Base-by-base conservation (phyloP, 148 eudicot genomes). In the Salicornia ramosissima region DNA sequence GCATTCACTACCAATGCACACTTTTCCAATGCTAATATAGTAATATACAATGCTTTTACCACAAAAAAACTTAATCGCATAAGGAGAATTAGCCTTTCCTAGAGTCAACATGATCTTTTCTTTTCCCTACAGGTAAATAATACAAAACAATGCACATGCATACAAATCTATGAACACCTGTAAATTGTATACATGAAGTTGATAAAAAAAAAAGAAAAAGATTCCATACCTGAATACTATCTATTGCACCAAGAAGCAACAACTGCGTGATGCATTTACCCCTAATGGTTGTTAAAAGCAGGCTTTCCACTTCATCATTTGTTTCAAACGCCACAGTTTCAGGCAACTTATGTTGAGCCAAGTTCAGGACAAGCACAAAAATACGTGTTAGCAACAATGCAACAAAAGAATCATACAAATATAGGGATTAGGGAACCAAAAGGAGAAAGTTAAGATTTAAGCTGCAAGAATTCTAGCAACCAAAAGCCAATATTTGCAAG, bases 261-360 rank as follows among this genome's bases (percentile, higher is more conserved):
- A 94, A 69, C 61, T 94, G 99, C 60, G 97, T 94, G 55, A 91
- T 75, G 78, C 99, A 90, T 85, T 94, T 94, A 75, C 99, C 89
- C 83, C 99, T 80, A 66, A 90, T 84, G 33, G 85, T 86, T 71
- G 83, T 86, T 79, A 90, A 56, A 24, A 84, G 77, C 40, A 79
- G 88, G 72, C 96, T 87, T 74, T 92, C 91, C 64, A 46, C 81
- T 77, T 84, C 92, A 29, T 90, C 92, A 64, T 83, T 80, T 40
- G 83, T 50, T 75, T 78, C 85, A 70, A 84, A 70, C 80, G 83
- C 99, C 82, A 68, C 75, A 58, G 61, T 57, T 75, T 83, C 88
- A 65, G 85, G 64, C 74, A 78, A 56, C 94, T 87, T 68, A 56
- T 74, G 64, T 39, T 64, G 34, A 62, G 70, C 56, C 63, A 54